Evolutionary conservation across 2,329 filamentous ascomycete genomes (phyloP).

Genomic region (Pestalotiopsis sp.): DNA sequence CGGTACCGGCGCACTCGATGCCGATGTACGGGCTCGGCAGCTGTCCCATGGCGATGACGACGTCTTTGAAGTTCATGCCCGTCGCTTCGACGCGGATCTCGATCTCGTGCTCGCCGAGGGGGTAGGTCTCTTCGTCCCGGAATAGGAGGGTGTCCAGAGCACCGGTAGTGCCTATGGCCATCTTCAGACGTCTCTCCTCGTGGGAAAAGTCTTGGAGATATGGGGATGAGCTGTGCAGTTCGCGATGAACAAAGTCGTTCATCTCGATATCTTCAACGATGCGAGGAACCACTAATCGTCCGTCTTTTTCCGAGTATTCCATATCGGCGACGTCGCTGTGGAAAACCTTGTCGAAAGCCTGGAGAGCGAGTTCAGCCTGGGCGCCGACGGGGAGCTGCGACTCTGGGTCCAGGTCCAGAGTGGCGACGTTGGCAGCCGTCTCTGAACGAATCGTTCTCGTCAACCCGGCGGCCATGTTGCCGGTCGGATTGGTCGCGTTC

Average conservation of each 20-base stretch:
- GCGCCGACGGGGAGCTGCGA: conserved; percentile 20
- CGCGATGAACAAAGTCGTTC: conserved; percentile 25
- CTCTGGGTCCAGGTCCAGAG: conserved; percentile 31
- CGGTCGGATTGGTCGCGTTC: conserved; percentile 21
- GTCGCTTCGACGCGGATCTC: conserved; percentile 31
- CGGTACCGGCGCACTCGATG: conserved; percentile 29
- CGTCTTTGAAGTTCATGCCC: conserved; percentile 32
- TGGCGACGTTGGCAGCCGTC: conserved; percentile 21
- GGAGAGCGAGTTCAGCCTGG: conserved; percentile 20
- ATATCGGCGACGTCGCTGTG: conserved; percentile 20
- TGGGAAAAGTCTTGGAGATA: conserved; percentile 23
- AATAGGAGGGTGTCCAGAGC: conserved; percentile 23
- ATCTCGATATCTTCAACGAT: conserved; percentile 24
- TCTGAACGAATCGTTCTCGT: conserved; percentile 29
- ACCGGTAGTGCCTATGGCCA: conserved; percentile 15
- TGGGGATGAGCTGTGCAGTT: conserved; percentile 21
- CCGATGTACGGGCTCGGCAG: conserved; percentile 26
- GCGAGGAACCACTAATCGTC: conserved; percentile 23
- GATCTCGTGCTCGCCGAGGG: conserved; percentile 35
- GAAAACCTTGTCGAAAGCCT: conserved; percentile 5
- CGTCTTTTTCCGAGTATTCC: conserved; percentile 26
- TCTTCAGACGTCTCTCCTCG: conserved; percentile 17
- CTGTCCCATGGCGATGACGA: conserved; percentile 30
- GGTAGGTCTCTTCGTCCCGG: conserved; percentile 14
- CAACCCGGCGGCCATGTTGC: conserved; percentile 27